phyloP scores from a whole-genome alignment of 768 basidiomycete species.

The Lyophyllum decastes region DNA sequence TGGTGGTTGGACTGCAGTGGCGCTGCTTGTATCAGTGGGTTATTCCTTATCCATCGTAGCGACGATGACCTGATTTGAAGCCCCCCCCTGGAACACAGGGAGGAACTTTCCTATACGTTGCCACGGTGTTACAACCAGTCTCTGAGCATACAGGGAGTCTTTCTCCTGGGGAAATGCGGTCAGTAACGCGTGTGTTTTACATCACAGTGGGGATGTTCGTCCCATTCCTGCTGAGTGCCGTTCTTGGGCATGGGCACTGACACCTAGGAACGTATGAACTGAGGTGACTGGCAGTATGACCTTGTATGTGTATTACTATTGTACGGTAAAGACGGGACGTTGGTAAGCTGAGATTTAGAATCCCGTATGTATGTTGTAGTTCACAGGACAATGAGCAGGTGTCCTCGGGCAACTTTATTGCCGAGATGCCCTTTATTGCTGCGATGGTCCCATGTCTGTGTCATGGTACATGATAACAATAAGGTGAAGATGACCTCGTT shows the following conservation, averaged over 20 bases:
- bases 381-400: not conserved
- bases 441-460: not conserved
- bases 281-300: too few relatives aligned
- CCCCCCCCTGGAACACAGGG: slow-evolving; percentile 52
- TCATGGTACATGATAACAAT: not conserved
- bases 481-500: not conserved
- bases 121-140: slow-evolving; percentile 83
- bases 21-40: slow-evolving; percentile 83
- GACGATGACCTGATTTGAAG: not conserved
- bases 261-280: not conserved
- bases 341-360: not conserved
- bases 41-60: not conserved
- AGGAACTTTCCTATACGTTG: slow-evolving; percentile 93
- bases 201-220: slow-evolving; percentile 71
- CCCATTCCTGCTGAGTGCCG: slow-evolving; percentile 58
- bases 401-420: not conserved
- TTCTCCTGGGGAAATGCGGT: slow-evolving; percentile 43
- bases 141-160: slow-evolving; percentile 43
- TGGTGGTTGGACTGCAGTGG: slow-evolving; percentile 68
- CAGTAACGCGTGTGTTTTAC: slow-evolving; percentile 47
- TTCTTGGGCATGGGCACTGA: slow-evolving; percentile 66
- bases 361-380: not conserved
- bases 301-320: not conserved
- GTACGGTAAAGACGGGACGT: not conserved
- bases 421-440: not conserved